These are phyloP conservation scores for Dactylis glomerata DNA, from an alignment of 176 grass and related monocot genomes.

Conservation along the genomic window DNA sequence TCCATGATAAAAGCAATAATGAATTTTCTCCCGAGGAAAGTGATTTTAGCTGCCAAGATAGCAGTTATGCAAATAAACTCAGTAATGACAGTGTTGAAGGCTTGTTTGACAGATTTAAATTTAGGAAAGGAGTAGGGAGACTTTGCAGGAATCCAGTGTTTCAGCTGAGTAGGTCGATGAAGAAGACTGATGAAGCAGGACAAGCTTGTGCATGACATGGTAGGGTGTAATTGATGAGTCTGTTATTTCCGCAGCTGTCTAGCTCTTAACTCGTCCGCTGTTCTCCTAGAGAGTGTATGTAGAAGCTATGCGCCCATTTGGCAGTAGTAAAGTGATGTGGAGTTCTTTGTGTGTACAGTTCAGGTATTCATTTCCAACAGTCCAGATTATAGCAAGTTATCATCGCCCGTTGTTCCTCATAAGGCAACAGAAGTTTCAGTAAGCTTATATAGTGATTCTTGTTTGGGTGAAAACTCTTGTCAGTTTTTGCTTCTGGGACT, in stretches of 20 bases:
- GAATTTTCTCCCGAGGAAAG: neutral
- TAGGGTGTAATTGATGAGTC: slow-evolving; percentile 22
- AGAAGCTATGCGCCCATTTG: slow-evolving; percentile 37
- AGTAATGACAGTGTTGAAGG: slow-evolving; percentile 40
- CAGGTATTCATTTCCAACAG: slow-evolving; percentile 34
- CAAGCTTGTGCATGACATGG: slow-evolving; percentile 69
- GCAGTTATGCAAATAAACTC: slow-evolving; percentile 33
- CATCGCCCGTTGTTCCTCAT: slow-evolving; percentile 1
- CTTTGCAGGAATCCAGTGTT: slow-evolving; percentile 81
- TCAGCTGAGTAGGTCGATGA: slow-evolving; percentile 77
- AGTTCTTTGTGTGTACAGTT: slow-evolving; percentile 47
- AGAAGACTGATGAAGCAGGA: slow-evolving; percentile 63
- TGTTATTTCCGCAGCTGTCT: neutral
- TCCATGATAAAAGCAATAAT: slow-evolving; percentile 5
- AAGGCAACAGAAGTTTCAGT: neutral
- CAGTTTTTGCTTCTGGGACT: neutral
- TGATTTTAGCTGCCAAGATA: slow-evolving; percentile 26
- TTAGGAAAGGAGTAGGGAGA: slow-evolving; percentile 80
- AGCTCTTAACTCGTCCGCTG: slow-evolving; percentile 9
- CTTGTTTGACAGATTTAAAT: slow-evolving; percentile 65
- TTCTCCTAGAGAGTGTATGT: slow-evolving; percentile 29
- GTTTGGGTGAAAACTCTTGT: neutral
- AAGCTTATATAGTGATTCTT: neutral
- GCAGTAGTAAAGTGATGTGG: slow-evolving; percentile 30
- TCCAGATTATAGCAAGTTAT: slow-evolving; percentile 26